phyloP scores from a whole-genome alignment of 108 stramenopile species.

The Nitzschia putrida region DNA sequence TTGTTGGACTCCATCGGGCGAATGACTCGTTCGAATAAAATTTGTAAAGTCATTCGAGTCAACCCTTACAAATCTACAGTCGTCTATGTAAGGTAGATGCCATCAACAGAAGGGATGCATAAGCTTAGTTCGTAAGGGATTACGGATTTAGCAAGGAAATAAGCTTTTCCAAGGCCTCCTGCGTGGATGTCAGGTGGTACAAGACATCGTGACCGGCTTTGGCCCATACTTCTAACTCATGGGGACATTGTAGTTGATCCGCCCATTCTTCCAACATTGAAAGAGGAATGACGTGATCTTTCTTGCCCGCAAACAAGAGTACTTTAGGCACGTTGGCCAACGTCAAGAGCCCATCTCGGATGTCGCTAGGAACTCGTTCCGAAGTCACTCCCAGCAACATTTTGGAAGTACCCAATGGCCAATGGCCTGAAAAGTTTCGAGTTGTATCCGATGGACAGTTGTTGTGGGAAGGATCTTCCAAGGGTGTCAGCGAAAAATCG shows the following conservation, averaged over 20 bases:
- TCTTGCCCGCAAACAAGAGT: conserved; percentile 4
- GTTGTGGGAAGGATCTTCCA: conserved; percentile 54
- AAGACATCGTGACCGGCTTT: conserved; percentile 38
- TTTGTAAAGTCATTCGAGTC: too few relatives aligned
- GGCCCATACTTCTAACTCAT: conserved; percentile 13
- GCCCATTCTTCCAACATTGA: conserved; percentile 24
- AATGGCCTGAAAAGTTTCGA: conserved; percentile 53
- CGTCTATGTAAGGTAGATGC: too few relatives aligned
- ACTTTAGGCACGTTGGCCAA: background rate
- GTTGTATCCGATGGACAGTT: conserved; percentile 42
- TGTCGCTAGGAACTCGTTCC: conserved; percentile 34
- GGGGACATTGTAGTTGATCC: conserved; percentile 11
- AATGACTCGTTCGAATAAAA: too few relatives aligned
- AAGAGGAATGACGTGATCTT: conserved; percentile 25
- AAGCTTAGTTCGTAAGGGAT: too few relatives aligned
- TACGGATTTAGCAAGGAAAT: too few relatives aligned
- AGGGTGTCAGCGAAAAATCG: conserved; percentile 43
- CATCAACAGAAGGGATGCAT: too few relatives aligned
- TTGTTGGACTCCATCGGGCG: too few relatives aligned
- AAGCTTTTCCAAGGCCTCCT: too few relatives aligned
- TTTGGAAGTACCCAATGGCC: conserved; percentile 60
- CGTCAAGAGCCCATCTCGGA: background rate
- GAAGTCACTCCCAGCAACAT: conserved; percentile 57
- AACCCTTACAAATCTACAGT: too few relatives aligned
- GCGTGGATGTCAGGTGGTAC: background rate